Evolutionary conservation across 768 basidiomycete genomes (phyloP).

Genomic region (Suillus hirtellus): DNA sequence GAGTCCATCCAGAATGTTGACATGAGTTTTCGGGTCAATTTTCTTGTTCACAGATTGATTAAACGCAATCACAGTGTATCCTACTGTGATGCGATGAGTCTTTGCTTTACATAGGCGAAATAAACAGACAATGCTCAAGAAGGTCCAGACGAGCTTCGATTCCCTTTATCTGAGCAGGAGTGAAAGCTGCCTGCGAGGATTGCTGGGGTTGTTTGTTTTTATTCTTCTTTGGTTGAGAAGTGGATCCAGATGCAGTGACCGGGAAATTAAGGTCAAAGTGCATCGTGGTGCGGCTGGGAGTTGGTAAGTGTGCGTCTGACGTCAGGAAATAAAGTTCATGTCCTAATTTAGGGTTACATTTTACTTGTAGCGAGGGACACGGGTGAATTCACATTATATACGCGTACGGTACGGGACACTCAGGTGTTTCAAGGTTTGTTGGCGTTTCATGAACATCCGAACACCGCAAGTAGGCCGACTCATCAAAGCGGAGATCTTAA

Average conservation of each 20-base stretch:
- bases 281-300: conserved; percentile 35
- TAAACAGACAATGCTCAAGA: conserved; percentile 66
- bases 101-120: not conserved
- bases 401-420: too few species aligned
- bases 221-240: conserved; percentile 26
- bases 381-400: too few species aligned
- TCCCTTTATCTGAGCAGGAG: conserved; percentile 53
- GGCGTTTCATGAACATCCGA: not conserved
- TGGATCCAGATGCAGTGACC: conserved; percentile 28
- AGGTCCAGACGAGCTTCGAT: conserved; percentile 68
- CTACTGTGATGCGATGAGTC: conserved; percentile 52
- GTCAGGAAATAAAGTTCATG: not conserved
- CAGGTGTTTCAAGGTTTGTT: not conserved
- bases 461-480: not conserved
- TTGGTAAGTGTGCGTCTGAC: not conserved
- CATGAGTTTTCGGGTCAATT: conserved; percentile 69
- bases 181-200: conserved; percentile 39
- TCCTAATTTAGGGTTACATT: not conserved
- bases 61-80: conserved; percentile 80
- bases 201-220: conserved; percentile 39
- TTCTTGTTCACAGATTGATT: conserved; percentile 71
- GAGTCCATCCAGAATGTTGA: conserved; percentile 61
- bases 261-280: conserved; percentile 72
- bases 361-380: not conserved
- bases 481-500: not conserved